These are phyloP conservation scores for Nigrograna mackinnonii DNA, from an alignment of 2,329 filamentous ascomycete genomes.

Conservation along the genomic window DNA sequence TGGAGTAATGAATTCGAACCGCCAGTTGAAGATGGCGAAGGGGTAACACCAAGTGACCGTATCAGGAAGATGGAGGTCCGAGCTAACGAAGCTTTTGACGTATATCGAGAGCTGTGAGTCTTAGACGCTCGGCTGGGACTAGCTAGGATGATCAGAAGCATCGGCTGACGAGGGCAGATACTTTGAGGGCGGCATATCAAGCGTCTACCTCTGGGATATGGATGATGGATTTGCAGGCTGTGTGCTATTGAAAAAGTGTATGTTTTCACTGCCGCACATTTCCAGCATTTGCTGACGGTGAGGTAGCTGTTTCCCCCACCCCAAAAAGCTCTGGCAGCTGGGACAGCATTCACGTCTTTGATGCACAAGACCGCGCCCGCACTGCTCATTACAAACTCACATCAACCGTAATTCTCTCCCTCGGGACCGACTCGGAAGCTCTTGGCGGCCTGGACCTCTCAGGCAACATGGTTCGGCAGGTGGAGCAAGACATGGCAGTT, in stretches of 20 bases:
- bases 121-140: neutral
- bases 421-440: slow-evolving; percentile 68
- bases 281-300: slow-evolving; percentile 13
- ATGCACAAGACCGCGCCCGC: slow-evolving; percentile 89
- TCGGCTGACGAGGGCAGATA: slow-evolving; percentile 56
- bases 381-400: slow-evolving; percentile 97
- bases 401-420: slow-evolving; percentile 90
- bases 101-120: slow-evolving; percentile 82
- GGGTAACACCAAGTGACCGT: slow-evolving; percentile 84
- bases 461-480: slow-evolving; percentile 97
- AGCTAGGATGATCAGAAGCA: neutral
- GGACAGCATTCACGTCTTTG: slow-evolving; percentile 99
- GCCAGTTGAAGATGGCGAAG: slow-evolving; percentile 75
- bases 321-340: slow-evolving; percentile 77
- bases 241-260: slow-evolving; percentile 92
- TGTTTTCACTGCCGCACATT: slow-evolving; percentile 29
- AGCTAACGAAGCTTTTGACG: slow-evolving; percentile 94
- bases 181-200: slow-evolving; percentile 94
- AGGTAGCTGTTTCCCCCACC: slow-evolving; percentile 66
- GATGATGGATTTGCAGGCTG: slow-evolving; percentile 98
- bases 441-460: slow-evolving; percentile 89
- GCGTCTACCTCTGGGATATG: slow-evolving; percentile 97
- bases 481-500: slow-evolving; percentile 88
- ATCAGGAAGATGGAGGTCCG: slow-evolving; percentile 92
- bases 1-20: slow-evolving; percentile 99